Conservation (phyloP, 179 eudicot species). For the Drosera spatulata region DNA sequence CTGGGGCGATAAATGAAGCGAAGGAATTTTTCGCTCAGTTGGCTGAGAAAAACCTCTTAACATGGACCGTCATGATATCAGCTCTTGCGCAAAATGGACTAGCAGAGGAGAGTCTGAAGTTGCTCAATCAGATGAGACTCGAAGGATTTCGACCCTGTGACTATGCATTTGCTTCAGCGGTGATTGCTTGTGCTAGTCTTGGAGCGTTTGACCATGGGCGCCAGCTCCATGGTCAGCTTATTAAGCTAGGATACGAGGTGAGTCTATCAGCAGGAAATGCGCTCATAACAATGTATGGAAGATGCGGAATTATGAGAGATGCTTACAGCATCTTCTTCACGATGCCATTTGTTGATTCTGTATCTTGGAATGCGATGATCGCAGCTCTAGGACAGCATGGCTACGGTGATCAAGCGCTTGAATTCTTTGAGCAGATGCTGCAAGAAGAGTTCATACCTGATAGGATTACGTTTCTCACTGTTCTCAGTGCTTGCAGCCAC, state of each 20-base stretch:
- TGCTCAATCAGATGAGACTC: slow-evolving; percentile 40
- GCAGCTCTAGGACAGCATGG: slow-evolving; percentile 69
- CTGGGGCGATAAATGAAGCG: slow-evolving; percentile 34
- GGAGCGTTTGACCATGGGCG: slow-evolving; percentile 58
- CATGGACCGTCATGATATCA: slow-evolving; percentile 60
- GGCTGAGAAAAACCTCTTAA: slow-evolving; percentile 41
- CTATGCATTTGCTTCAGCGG: slow-evolving; percentile 55
- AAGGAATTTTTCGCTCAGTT: slow-evolving; percentile 32
- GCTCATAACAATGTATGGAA: slow-evolving; percentile 62
- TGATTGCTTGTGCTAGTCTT: slow-evolving; percentile 48
- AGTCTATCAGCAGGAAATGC: slow-evolving; percentile 67
- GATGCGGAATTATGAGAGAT: slow-evolving; percentile 51
- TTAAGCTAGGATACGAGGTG: slow-evolving; percentile 38
- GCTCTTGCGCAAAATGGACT: slow-evolving; percentile 51
- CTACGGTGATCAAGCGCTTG: slow-evolving; percentile 43
- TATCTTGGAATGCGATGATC: slow-evolving; percentile 77
- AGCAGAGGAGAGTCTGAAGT: slow-evolving; percentile 53
- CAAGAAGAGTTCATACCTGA: slow-evolving; percentile 40
- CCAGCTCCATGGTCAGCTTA: slow-evolving; percentile 54
- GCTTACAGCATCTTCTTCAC: slow-evolving; percentile 30
- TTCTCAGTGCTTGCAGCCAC: slow-evolving; percentile 71
- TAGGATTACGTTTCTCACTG: slow-evolving; percentile 52
- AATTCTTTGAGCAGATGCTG: slow-evolving; percentile 52
- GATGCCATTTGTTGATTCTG: slow-evolving; percentile 52
- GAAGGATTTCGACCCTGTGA: slow-evolving; percentile 61